A percentile compares a stretch with the other conserved stretches of the same genome.
Evolutionary conservation across 495 filamentous ascomycete genomes (phyloP).

Genomic region (Lasiosphaeriaceae sp.): DNA sequence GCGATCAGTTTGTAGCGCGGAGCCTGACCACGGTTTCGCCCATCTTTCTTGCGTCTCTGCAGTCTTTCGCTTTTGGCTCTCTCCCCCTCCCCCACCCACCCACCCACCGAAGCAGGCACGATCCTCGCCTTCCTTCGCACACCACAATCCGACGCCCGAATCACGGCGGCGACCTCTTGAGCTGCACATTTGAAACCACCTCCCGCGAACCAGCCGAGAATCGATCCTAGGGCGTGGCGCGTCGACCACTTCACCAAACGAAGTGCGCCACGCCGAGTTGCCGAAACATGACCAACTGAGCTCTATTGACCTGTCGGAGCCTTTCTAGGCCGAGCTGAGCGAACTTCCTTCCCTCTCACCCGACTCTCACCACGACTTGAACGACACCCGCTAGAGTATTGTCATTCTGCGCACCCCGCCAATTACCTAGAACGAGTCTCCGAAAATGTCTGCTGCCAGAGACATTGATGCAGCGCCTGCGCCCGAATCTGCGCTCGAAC

Average conservation of each 20-base stretch:
- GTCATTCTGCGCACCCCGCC: neutral
- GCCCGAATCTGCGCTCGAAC: neutral
- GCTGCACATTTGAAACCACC: too few species aligned
- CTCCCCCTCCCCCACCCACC: neutral
- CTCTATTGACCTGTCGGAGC: constrained; percentile 12
- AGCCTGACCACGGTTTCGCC: too few species aligned
- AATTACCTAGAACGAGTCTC: neutral
- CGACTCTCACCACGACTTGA: neutral
- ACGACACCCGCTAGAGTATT: neutral
- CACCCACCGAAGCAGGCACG: neutral
- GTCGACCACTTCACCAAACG: too few species aligned
- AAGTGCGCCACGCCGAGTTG: constrained; percentile 5
- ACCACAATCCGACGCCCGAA: neutral
- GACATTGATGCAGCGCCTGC: constrained; percentile 1
- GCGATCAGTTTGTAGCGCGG: neutral
- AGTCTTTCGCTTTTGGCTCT: neutral
- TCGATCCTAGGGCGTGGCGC: neutral
- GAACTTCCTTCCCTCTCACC: neutral
- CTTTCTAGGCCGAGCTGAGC: constrained; percentile 12
- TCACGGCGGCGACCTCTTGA: too few species aligned
- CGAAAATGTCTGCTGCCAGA: neutral
- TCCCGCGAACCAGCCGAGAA: neutral
- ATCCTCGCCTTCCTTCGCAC: neutral
- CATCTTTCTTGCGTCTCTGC: too few species aligned
- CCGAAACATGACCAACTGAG: constrained; percentile 20